These are phyloP conservation scores for Evansstolkia leycettana DNA, from an alignment of 495 filamentous ascomycete genomes.

Conservation along the genomic window DNA sequence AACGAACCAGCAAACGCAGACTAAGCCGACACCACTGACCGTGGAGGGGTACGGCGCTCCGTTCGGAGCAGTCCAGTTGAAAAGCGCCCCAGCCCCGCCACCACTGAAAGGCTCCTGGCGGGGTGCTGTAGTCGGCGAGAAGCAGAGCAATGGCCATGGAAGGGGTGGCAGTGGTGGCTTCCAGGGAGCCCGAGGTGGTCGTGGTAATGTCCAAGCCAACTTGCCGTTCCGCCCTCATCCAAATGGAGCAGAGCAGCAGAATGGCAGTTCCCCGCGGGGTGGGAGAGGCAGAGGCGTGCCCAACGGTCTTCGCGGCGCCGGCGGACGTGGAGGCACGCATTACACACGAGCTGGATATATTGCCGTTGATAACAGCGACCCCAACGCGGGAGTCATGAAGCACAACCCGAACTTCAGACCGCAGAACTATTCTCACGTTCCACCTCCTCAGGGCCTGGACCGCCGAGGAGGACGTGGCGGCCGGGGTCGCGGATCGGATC, in stretches of 20 bases:
- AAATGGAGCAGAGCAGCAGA: conserved; percentile 14
- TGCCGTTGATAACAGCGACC: conserved; percentile 36
- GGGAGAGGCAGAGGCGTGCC: conserved; percentile 12
- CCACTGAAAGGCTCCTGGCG: conserved; percentile 63
- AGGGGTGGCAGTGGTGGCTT: conserved; percentile 19
- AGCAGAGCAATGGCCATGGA: conserved; percentile 18
- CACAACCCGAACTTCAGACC: conserved; percentile 44
- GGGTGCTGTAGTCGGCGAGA: conserved; percentile 45
- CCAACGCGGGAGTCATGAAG: conserved; percentile 34
- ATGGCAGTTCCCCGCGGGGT: conserved; percentile 12
- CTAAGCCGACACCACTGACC: conserved; percentile 40
- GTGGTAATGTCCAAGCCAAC: conserved; percentile 6
- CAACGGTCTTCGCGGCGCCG: conserved; percentile 14
- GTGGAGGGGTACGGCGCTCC: conserved; percentile 49
- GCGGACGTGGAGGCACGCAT: conserved; percentile 18
- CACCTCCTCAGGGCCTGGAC: conserved; percentile 63
- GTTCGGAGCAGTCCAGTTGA: conserved; percentile 46
- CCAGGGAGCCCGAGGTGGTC: conserved; percentile 4
- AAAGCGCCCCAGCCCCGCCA: conserved; percentile 52
- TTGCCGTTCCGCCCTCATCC: conserved; percentile 25
- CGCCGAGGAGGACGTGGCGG: conserved; percentile 43
- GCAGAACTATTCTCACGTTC: conserved; percentile 58
- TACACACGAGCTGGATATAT: conserved; percentile 37
- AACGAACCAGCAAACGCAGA: conserved; percentile 43
- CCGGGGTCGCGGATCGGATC: conserved; percentile 13